Evolutionary conservation across 208 protist genomes (phyloP), one percentile per base, ranked within the genome.

Genomic region (Leishmania major): DNA sequence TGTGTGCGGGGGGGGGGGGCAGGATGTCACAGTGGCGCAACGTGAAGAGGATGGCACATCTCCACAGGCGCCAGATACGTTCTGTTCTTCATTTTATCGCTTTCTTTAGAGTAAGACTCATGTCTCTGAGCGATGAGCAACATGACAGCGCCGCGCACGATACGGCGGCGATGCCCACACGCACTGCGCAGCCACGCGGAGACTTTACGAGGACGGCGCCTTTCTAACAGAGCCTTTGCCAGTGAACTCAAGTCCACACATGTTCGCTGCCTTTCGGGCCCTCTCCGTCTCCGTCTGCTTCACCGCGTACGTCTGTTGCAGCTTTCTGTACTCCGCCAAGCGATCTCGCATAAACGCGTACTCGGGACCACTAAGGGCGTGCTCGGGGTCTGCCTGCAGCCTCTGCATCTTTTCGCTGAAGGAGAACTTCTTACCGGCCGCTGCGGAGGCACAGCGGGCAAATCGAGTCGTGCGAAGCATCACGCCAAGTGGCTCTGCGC

Each of bases 231-330:
- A 49, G 2, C 80, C 77, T 77, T 96, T 95, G 15, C 91, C 86
- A 19, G 94, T 95, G 75, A 97, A 97, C 85, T 97, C 94, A 35
- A 97, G 82, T 0, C 94, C 94, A 78, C 94, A 96, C 84, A 95
- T 94, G 64, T 93, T 83, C 3, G 92, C 94, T 28, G 94, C 94
- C 53, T 90, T 88, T 31, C 88, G 86, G 1, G 94, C 92, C 17
- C 94, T 87, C 75, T 97, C 94, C 80, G 96, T 87, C 49, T 97
- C 94, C 22, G 86, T 93, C 80, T 97, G 94, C 87, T 97, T 97
- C 59, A 97, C 94, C 22, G 92, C 87, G 47, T 97, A 95, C 11
- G 84, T 82, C 85, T 93, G 86, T 82, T 96, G 92, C 45, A 97
- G 81, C 17, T 77, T 84, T 37, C 87, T 85, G 85, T 97, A 97